A percentile compares a stretch with the other conserved stretches of the same genome.
Evolutionary conservation across 441 rosid genomes (phyloP).

Genomic region (Populus tomentosa): DNA sequence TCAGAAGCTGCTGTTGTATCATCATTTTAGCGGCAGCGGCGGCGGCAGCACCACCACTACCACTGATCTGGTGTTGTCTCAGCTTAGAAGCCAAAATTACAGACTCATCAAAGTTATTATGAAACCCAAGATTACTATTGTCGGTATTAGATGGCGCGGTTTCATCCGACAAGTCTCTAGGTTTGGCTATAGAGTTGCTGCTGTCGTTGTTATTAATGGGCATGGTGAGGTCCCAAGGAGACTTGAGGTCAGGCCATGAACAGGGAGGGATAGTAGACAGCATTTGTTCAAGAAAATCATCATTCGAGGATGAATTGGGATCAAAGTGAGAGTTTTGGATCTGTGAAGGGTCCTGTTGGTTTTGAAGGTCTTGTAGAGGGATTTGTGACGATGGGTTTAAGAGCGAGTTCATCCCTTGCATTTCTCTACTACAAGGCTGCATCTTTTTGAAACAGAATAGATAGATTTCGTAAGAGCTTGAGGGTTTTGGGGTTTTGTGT

Average conservation of each 20-base stretch:
- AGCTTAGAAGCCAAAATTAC: slow-evolving; percentile 52
- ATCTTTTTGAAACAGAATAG: slow-evolving; percentile 2
- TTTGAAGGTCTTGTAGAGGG: slow-evolving; percentile 34
- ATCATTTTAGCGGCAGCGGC: slow-evolving; percentile 30
- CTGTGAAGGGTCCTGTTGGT: slow-evolving; percentile 15
- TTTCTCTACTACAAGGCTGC: slow-evolving; percentile 48
- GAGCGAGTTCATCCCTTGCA: slow-evolving; percentile 49
- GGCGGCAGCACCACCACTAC: slow-evolving; percentile 12
- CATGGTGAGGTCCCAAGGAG: slow-evolving; percentile 34
- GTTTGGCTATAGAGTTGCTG: neutral
- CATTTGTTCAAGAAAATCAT: slow-evolving; percentile 60
- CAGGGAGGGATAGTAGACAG: slow-evolving; percentile 50
- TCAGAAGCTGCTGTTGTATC: slow-evolving; percentile 52
- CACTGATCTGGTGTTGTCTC: slow-evolving; percentile 57
- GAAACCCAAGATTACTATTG: slow-evolving; percentile 33
- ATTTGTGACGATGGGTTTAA: slow-evolving; percentile 30
- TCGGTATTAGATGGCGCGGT: slow-evolving; percentile 28
- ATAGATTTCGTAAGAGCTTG: neutral
- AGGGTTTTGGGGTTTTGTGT: neutral
- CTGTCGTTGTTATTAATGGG: neutral
- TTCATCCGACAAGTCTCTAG: slow-evolving; percentile 41
- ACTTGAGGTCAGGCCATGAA: slow-evolving; percentile 42
- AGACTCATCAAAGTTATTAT: slow-evolving; percentile 33
- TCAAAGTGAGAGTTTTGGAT: slow-evolving; percentile 43
- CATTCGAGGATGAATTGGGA: slow-evolving; percentile 32